Percentiles rank a stretch among this genome's conserved stretches.
Evolutionary conservation across 306 rosid species (phyloP).

Genomic region (Cucumis cinereus): DNA sequence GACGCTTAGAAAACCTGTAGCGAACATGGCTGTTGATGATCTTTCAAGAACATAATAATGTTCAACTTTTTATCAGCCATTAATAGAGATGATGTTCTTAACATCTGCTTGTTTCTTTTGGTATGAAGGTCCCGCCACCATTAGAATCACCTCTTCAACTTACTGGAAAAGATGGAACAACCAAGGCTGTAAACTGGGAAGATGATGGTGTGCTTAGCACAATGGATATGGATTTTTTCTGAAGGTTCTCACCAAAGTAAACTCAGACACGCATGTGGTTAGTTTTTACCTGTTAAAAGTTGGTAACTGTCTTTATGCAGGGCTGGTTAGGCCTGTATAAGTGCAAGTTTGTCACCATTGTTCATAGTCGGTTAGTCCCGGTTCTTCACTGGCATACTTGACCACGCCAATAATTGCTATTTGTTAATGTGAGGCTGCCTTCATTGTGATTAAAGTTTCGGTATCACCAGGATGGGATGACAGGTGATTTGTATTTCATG

Average conservation of each 20-base stretch:
- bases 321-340: background rate
- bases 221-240: constrained; percentile 60
- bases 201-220: constrained; percentile 70
- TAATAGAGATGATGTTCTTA: background rate
- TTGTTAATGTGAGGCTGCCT: background rate
- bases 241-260: constrained; percentile 16
- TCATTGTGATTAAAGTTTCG: background rate
- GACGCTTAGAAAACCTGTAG: background rate
- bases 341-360: background rate
- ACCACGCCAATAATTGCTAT: background rate
- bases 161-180: constrained; percentile 31
- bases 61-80: background rate
- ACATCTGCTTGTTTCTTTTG: constrained; percentile 6
- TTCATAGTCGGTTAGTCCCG: background rate
- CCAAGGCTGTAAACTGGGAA: constrained; percentile 66
- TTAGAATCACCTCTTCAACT: constrained; percentile 53
- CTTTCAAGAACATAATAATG: background rate
- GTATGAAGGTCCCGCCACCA: constrained; percentile 67
- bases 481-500: background rate
- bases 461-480: background rate
- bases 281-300: background rate
- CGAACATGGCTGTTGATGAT: background rate
- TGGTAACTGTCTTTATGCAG: background rate
- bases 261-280: background rate
- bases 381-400: background rate